Evolutionary conservation across 257 asterid species (phyloP).

Genomic region (Henckelia pumila): DNA sequence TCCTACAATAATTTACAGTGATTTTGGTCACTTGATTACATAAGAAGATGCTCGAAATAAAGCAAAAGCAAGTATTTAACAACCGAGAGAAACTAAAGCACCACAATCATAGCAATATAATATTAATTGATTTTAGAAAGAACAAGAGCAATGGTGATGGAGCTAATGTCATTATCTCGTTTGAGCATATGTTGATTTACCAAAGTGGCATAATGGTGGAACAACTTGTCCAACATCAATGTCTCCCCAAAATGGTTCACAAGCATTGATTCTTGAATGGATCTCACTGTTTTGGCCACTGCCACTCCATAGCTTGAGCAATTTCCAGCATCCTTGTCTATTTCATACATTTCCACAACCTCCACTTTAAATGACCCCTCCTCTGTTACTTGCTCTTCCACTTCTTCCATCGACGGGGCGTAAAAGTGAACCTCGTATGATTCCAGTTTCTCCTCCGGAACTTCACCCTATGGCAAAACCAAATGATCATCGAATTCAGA

Average conservation of each 20-base stretch:
- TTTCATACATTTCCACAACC: slow-evolving; percentile 46
- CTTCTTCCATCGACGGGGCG: slow-evolving; percentile 72
- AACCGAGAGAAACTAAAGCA: too few species aligned
- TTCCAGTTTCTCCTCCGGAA: slow-evolving; percentile 59
- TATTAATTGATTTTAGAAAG: slow-evolving; percentile 32
- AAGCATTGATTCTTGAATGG: slow-evolving; percentile 83
- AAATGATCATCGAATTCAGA: too few species aligned
- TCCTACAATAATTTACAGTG: too few species aligned
- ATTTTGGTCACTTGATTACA: too few species aligned
- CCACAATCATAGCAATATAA: too few species aligned
- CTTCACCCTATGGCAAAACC: slow-evolving; percentile 48
- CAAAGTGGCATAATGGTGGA: slow-evolving; percentile 57
- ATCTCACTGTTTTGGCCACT: slow-evolving; percentile 81
- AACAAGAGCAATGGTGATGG: slow-evolving; percentile 46
- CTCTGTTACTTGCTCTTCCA: slow-evolving; percentile 52
- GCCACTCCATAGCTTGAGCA: slow-evolving; percentile 55
- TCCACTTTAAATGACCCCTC: slow-evolving; percentile 66
- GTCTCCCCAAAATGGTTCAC: slow-evolving; percentile 66
- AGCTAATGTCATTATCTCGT: slow-evolving; percentile 37
- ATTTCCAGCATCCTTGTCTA: slow-evolving; percentile 38
- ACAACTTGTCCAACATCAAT: slow-evolving; percentile 46
- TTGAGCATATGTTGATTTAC: slow-evolving; percentile 57
- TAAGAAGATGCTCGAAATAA: too few species aligned
- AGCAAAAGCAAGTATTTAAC: too few species aligned
- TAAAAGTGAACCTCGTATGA: slow-evolving; percentile 77